These are phyloP conservation scores for Botryotinia globosa DNA, from an alignment of 2,329 filamentous ascomycete genomes.

Conservation along the genomic window DNA sequence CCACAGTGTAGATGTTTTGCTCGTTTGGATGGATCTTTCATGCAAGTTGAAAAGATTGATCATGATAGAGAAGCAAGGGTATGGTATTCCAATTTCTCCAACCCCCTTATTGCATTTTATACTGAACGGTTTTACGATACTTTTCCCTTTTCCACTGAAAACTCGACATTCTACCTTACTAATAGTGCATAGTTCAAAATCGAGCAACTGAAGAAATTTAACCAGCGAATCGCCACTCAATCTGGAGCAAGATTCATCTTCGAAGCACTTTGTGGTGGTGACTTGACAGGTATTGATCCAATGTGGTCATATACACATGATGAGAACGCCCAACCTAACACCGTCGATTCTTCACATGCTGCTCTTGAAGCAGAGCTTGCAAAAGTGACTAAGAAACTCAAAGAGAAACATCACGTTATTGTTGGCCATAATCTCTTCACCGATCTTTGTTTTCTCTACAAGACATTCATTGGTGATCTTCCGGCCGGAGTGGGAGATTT, in stretches of 20 bases:
- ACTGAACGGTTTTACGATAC: not conserved
- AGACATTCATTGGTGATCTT: constrained; percentile 57
- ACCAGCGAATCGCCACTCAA: constrained; percentile 15
- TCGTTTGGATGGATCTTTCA: constrained; percentile 32
- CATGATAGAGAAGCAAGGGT: constrained; percentile 31
- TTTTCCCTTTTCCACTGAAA: no score
- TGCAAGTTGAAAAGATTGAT: constrained; percentile 37
- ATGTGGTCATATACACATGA: constrained; percentile 39
- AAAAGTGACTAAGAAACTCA: constrained; percentile 32
- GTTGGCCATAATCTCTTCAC: constrained; percentile 65
- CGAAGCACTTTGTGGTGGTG: constrained; percentile 36
- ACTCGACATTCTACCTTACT: not conserved
- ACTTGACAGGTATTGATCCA: constrained; percentile 34
- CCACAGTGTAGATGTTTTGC: constrained; percentile 37
- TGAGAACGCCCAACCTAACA: not conserved
- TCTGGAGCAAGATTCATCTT: constrained; percentile 36
- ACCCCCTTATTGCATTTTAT: not conserved
- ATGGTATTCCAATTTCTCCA: not conserved
- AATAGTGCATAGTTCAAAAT: constrained; percentile 9
- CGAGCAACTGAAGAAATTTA: constrained; percentile 9
- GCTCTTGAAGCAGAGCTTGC: constrained; percentile 32
- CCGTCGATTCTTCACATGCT: not conserved
- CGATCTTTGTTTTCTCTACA: constrained; percentile 62
- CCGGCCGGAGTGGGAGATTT: constrained; percentile 56
- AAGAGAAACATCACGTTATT: constrained; percentile 42